Evolutionary conservation across 2,329 filamentous ascomycete genomes (phyloP), one percentile per base, ranked within the genome.

Genomic region (Ophiocordyceps unilateralis): DNA sequence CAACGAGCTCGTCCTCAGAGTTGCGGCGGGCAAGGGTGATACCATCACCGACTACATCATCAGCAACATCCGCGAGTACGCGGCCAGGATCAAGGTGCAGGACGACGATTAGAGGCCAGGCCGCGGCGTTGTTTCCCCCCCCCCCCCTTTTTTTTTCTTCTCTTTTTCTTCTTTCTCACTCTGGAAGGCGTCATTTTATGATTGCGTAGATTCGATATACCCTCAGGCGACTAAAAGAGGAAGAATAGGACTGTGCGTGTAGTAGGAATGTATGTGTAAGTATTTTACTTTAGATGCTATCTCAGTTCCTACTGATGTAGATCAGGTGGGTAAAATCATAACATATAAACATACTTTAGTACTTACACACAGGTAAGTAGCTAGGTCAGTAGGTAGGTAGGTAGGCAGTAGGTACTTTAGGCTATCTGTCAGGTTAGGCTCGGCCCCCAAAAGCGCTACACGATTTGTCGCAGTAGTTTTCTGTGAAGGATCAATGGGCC

Each of bases 1-100:
- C 22, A 98, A 98, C 54, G 91, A 98, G 60, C 65, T 96, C 41
- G 81, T 98, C 40, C 62, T 98, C 46, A 72, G 79, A 42, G 81
- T 98, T 10, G 91, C 86, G 0, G 87, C 86, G 1, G 91, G 91
- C 0, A 78, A 76, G 51, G 91, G 91, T 5, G 73, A 88, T 46
- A 69, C 76, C 23, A 89, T 98, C 49, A 67, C 81, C 41, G 77
- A 93, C 47, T 77, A 74, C 40, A 76, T 93, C 20, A 71, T 84
- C 43, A 93, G 85, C 49, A 81, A 83, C 46, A 96, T 98, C 47
- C 65, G 62, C 30, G 74, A 86, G 53, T 95, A 95, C 59, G 78
- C 87, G 0, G 79, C 81, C 28, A 86, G 78, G 53, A 84, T 95
- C 22, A 78, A 84, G 63, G 78, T 96, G 39, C 83, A 76, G 51